Evolutionary conservation across 306 rosid species (phyloP).

Genomic region (Acmispon strigosus): DNA sequence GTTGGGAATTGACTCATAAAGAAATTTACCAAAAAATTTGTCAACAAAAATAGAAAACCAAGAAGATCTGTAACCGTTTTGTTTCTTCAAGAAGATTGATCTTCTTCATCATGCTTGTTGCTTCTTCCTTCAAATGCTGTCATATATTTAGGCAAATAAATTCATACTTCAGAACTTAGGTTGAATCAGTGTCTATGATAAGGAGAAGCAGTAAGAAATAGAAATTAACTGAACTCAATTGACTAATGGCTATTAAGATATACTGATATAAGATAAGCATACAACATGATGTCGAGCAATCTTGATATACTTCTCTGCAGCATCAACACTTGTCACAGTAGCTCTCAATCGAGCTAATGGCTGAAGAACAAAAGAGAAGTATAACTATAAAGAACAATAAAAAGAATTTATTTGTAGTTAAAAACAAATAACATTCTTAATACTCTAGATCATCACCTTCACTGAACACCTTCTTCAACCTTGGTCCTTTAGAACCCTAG

Average conservation of each 20-base stretch:
- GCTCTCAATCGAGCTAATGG: slow-evolving; percentile 96
- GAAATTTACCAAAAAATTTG: background rate
- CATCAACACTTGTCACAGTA: slow-evolving; percentile 77
- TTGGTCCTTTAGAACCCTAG: too few species aligned
- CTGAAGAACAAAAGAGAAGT: slow-evolving; percentile 37
- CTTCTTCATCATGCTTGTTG: slow-evolving; percentile 54
- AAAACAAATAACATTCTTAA: slow-evolving; percentile 5
- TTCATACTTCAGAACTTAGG: background rate
- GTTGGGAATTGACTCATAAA: background rate
- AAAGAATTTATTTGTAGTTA: background rate
- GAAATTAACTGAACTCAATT: background rate
- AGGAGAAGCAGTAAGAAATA: background rate
- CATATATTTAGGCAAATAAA: background rate
- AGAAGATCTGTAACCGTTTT: slow-evolving; percentile 44
- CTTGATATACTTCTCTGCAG: slow-evolving; percentile 77
- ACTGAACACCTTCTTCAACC: too few species aligned
- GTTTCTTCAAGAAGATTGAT: slow-evolving; percentile 66
- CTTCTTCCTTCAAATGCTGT: slow-evolving; percentile 70
- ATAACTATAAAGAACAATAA: slow-evolving; percentile 5
- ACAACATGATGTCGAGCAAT: slow-evolving; percentile 89
- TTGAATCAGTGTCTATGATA: background rate
- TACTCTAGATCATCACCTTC: too few species aligned
- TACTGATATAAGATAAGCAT: slow-evolving; percentile 35
- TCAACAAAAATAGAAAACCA: background rate
- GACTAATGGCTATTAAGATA: too few species aligned